phyloP scores from a whole-genome alignment of 306 rosid genomes.

The Citrullus mucosospermus region DNA sequence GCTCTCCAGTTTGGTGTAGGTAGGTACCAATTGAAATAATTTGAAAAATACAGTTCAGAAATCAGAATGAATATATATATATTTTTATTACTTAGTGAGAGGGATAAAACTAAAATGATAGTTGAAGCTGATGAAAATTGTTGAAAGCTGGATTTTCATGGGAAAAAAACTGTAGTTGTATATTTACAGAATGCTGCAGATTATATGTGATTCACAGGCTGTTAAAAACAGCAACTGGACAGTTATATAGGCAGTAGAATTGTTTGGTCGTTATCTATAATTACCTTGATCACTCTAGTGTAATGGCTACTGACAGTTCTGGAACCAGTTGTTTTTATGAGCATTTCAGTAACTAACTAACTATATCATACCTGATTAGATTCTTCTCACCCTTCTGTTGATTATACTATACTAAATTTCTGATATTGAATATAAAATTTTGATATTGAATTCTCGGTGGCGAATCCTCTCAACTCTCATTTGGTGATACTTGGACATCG shows the following conservation, averaged over 20 bases:
- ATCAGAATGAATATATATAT: background rate
- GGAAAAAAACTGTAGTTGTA: background rate
- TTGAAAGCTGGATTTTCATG: background rate
- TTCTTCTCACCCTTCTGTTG: background rate
- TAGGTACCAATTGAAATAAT: background rate
- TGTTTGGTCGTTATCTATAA: background rate
- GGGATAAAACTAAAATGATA: background rate
- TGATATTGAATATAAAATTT: background rate
- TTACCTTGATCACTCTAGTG: background rate
- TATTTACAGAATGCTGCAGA: background rate
- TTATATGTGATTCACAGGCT: background rate
- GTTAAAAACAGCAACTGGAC: background rate
- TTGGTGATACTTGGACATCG: background rate
- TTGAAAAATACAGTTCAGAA: background rate
- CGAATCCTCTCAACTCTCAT: background rate
- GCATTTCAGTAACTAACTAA: background rate
- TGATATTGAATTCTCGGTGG: background rate
- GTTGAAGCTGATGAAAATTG: background rate
- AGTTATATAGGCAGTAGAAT: background rate
- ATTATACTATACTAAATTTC: background rate
- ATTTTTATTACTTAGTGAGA: background rate
- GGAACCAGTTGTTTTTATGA: background rate
- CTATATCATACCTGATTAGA: background rate
- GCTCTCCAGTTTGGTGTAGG: background rate
- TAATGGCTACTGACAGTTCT: background rate